A percentile compares a stretch with the other conserved stretches of the same genome.
These are phyloP conservation scores for Vachellia pachyceras DNA, from an alignment of 306 rosid species.

Conservation along the genomic window DNA sequence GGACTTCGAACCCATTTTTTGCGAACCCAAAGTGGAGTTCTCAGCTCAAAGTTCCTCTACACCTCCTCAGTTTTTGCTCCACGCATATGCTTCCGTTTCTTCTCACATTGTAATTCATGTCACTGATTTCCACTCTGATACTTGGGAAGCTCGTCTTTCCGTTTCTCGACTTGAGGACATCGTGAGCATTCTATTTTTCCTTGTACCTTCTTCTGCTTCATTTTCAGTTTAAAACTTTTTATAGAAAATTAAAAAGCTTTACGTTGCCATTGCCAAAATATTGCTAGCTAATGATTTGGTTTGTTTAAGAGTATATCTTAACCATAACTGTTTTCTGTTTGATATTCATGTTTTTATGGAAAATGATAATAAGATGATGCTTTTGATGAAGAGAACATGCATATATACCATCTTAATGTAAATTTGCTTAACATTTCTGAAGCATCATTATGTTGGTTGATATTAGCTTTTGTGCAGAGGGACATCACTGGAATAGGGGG, in stretches of 20 bases:
- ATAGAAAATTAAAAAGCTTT: neutral
- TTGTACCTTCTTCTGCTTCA: constrained; percentile 7
- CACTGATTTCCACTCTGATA: constrained; percentile 67
- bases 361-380: neutral
- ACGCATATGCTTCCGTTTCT: constrained; percentile 58
- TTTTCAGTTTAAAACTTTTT: constrained; percentile 12
- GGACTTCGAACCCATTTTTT: constrained; percentile 66
- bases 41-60: constrained; percentile 33
- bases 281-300: constrained; percentile 12
- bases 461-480: constrained; percentile 58
- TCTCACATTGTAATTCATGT: constrained; percentile 59
- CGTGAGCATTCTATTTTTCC: constrained; percentile 48
- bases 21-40: constrained; percentile 63
- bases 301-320: constrained; percentile 22
- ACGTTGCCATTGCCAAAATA: constrained; percentile 8
- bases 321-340: constrained; percentile 14
- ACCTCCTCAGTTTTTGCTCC: constrained; percentile 57
- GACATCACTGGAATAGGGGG: constrained; percentile 89
- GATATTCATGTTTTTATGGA: neutral
- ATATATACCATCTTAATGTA: neutral
- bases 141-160: constrained; percentile 77
- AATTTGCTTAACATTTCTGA: constrained; percentile 25
- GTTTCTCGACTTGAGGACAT: constrained; percentile 72
- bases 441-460: neutral
- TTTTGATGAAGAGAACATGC: neutral